phyloP scores from a whole-genome alignment of 2,329 filamentous ascomycete genomes.

The Stemphylium beticola region DNA sequence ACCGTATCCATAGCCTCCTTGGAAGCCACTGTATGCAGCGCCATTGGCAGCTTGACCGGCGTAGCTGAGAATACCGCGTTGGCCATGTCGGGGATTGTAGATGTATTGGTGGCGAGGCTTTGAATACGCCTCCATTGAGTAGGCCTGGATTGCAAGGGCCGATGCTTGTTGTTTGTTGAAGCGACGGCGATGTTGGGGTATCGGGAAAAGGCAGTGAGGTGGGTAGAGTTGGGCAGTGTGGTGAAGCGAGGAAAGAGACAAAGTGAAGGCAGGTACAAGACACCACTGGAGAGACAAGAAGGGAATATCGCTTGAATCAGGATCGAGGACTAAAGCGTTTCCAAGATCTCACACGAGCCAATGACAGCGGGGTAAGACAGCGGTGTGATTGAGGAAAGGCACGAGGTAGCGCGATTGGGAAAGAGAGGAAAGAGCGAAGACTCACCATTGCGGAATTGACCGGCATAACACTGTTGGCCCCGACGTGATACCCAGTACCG shows the following conservation, averaged over 20 bases:
- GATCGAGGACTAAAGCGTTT: not conserved
- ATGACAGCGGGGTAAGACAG: slow-evolving; percentile 15
- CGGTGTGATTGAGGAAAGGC: slow-evolving; percentile 20
- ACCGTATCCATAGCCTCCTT: slow-evolving; percentile 22
- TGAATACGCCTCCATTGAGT: slow-evolving; percentile 34
- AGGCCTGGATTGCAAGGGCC: slow-evolving; percentile 24
- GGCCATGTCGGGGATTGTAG: slow-evolving; percentile 38
- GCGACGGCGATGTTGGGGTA: not conserved
- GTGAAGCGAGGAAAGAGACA: slow-evolving; percentile 9
- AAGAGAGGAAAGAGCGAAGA: slow-evolving; percentile 18
- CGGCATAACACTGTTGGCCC: slow-evolving; percentile 28
- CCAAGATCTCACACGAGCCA: slow-evolving; percentile 3
- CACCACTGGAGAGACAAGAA: slow-evolving; percentile 10
- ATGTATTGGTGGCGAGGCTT: slow-evolving; percentile 43
- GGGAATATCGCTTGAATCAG: not conserved
- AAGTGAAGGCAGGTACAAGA: slow-evolving; percentile 18
- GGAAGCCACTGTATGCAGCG: slow-evolving; percentile 30
- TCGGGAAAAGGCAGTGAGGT: not conserved
- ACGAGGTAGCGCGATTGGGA: slow-evolving; percentile 14
- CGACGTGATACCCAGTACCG: slow-evolving; percentile 20
- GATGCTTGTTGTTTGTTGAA: not conserved
- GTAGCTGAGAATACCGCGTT: slow-evolving; percentile 36
- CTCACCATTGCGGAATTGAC: slow-evolving; percentile 32
- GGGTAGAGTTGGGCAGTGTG: slow-evolving; percentile 1
- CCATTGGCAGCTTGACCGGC: slow-evolving; percentile 38